These are phyloP conservation scores for Entrophospora sp. DNA, from an alignment of 192 early-diverging fungal genomes.

Conservation along the genomic window DNA sequence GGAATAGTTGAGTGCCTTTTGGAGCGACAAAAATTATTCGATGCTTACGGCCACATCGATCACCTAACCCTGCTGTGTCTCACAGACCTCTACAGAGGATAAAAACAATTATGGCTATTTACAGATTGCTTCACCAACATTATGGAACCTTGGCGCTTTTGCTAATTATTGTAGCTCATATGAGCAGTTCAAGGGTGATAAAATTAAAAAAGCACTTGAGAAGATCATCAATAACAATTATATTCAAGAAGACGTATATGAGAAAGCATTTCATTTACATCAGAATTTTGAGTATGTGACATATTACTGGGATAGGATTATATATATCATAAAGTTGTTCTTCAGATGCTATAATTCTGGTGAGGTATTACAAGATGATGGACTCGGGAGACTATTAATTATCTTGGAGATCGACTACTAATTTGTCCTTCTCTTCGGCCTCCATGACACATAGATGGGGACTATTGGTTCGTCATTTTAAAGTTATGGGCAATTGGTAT, in stretches of 20 bases:
- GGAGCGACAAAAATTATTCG: no score
- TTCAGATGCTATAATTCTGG: conserved; percentile 9
- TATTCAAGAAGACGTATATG: not conserved
- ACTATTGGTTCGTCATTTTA: conserved; percentile 20
- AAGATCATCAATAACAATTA: conserved; percentile 4
- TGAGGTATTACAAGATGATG: conserved; percentile 15
- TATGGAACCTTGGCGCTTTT: conserved; percentile 3
- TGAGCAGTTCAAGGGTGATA: conserved; percentile 8
- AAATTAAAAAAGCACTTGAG: conserved; percentile 15
- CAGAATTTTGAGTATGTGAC: not conserved
- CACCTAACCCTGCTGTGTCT: no score
- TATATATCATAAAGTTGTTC: conserved; percentile 11
- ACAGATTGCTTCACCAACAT: conserved; percentile 6
- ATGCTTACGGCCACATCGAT: no score
- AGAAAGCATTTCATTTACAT: not conserved
- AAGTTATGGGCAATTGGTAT: no score
- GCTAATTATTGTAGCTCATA: conserved; percentile 9
- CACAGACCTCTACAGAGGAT: no score
- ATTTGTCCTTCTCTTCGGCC: conserved; percentile 17
- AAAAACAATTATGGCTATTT: no score
- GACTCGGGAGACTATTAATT: conserved; percentile 18
- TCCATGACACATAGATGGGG: conserved; percentile 5
- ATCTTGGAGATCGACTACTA: conserved; percentile 21
- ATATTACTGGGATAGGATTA: conserved; percentile 12
- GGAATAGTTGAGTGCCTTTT: no score